Evolutionary conservation across 1,284 basidiomycete species (phyloP), one percentile per base, ranked within the genome.

Genomic region (Melampsora abietis-canadensis): DNA sequence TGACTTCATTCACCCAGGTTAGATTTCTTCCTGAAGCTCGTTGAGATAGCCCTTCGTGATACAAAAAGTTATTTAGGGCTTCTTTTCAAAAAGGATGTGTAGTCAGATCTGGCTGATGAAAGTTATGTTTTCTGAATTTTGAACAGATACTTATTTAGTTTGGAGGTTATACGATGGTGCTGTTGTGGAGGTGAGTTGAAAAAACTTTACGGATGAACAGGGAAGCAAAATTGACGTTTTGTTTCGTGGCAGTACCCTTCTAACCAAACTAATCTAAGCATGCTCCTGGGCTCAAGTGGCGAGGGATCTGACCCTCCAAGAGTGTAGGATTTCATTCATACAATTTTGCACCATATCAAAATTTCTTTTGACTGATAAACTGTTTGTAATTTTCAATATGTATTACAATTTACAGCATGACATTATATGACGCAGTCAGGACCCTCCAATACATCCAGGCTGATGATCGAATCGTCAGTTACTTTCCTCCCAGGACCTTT

Each of bases 361-460:
- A 65, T 19, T 15, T 59, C 2, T 59, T 51, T 30, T 37, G 37
- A 37, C n/a, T 54, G 19, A n/a, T 19, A n/a, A 54, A 10, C n/a
- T n/a, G 14, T 2, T 34, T 27, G 12, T 6, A 2, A 12, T 19
- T 61, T 61, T 37, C 15, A 40, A 4, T 40, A 12, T 40, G 37
- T 48, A 54, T 51, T 48, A 37, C 46, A 77, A n/a, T n/a, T n/a
- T n/a, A n/a, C n/a, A n/a, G 80, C 2, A 81, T 84, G 80, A 81
- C 82, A 69, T 76, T 84, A 57, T 82, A 82, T 75, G 83, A 84
- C 21, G 81, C 81, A 47, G 77, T 83, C 10, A 78, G 80, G 21
- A 79, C 83, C 15, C 79, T 84, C 62, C 83, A 82, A 61, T 81
- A 80, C 76, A 81, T 82, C 6, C 79, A 81, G 69, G 74, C 75